phyloP scores from a whole-genome alignment of 441 rosid species.

The Brassica hybrid region DNA sequence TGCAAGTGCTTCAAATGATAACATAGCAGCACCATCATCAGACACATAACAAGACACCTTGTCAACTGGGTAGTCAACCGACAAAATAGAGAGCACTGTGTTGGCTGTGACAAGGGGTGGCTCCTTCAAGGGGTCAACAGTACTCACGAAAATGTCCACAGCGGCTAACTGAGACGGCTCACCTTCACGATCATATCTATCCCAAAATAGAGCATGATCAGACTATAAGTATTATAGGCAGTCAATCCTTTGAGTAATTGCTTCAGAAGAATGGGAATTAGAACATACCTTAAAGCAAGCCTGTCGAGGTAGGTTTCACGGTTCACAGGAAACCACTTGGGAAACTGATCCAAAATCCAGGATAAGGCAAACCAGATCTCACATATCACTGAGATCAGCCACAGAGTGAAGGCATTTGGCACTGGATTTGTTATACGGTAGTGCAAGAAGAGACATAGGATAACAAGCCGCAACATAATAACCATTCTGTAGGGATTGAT shows the following conservation, averaged over 20 bases:
- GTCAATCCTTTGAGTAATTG: too few relatives aligned
- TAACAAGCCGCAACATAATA: slow-evolving; percentile 85
- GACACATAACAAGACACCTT: slow-evolving; percentile 98
- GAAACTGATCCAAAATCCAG: slow-evolving; percentile 99
- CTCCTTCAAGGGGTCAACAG: slow-evolving; percentile 96
- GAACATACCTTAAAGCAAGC: slow-evolving; percentile 82
- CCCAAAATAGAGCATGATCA: slow-evolving; percentile 18
- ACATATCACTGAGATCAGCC: slow-evolving; percentile 98
- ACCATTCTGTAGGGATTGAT: slow-evolving; percentile 99
- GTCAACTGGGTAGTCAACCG: slow-evolving; percentile 98
- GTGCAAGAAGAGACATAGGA: slow-evolving; percentile 90
- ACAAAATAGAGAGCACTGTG: slow-evolving; percentile 93
- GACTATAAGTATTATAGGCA: background rate
- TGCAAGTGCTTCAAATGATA: slow-evolving; percentile 89
- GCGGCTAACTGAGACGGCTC: slow-evolving; percentile 98
- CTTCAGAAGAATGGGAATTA: slow-evolving; percentile 16
- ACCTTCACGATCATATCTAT: slow-evolving; percentile 95
- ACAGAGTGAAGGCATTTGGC: slow-evolving; percentile 81
- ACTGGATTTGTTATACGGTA: slow-evolving; percentile 98
- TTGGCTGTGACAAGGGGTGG: slow-evolving; percentile 99
- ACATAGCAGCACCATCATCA: slow-evolving; percentile 99
- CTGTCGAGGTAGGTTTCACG: slow-evolving; percentile 99
- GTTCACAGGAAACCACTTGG: slow-evolving; percentile 97
- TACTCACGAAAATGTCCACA: slow-evolving; percentile 98
- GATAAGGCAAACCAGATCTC: slow-evolving; percentile 99